These are phyloP conservation scores for Sutorius eximius DNA, from an alignment of 1,284 basidiomycete species.

Conservation along the genomic window DNA sequence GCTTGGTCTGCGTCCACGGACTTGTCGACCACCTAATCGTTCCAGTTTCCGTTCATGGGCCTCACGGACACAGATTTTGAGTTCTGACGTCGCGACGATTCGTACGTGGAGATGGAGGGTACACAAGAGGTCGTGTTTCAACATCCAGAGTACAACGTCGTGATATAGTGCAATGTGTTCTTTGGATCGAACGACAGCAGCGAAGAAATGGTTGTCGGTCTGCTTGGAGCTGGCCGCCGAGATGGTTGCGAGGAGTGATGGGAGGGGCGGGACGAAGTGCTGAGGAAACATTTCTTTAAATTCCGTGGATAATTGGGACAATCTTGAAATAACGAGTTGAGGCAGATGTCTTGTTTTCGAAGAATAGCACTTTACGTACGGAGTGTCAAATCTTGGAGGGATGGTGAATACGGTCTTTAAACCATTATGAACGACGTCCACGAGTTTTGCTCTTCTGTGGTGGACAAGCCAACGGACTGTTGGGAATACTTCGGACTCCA, in stretches of 20 bases:
- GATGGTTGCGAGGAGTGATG: constrained; percentile 70
- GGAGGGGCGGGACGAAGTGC: constrained; percentile 66
- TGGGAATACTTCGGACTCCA: constrained; percentile 84
- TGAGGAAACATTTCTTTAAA: constrained; percentile 72
- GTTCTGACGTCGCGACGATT: constrained; percentile 72
- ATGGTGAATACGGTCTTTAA: constrained; percentile 84
- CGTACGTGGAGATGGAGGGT: constrained; percentile 87
- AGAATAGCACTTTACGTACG: constrained; percentile 48
- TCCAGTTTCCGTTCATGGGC: constrained; percentile 46
- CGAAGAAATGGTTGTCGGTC: constrained; percentile 71
- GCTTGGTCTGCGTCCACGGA: constrained; percentile 25
- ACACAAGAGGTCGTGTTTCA: constrained; percentile 82
- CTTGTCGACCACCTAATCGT: constrained; percentile 32
- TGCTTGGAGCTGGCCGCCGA: constrained; percentile 65
- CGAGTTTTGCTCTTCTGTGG: constrained; percentile 85
- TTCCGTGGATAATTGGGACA: constrained; percentile 58
- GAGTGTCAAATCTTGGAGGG: constrained; percentile 62
- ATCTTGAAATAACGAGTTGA: constrained; percentile 38
- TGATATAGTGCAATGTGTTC: constrained; percentile 72
- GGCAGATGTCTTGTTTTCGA: not conserved
- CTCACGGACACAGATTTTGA: constrained; percentile 68
- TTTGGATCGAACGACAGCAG: constrained; percentile 67
- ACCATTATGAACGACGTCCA: constrained; percentile 81
- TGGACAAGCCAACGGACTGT: constrained; percentile 89
- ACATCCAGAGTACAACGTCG: constrained; percentile 89